Evolutionary conservation across 2,329 filamentous ascomycete genomes (phyloP).

Genomic region (Cordyceps javanica): DNA sequence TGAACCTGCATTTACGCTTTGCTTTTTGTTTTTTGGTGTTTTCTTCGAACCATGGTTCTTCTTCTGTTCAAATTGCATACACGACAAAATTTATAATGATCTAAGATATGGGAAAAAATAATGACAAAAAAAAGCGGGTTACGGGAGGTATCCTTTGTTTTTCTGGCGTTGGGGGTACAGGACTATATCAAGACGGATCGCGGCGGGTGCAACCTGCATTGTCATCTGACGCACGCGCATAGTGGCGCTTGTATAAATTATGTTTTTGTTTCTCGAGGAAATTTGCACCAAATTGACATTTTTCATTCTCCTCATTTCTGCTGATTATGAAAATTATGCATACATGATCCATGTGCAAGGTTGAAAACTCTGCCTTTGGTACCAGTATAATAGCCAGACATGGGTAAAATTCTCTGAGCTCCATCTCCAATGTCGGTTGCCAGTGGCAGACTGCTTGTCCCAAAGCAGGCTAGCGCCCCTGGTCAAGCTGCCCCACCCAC

Average conservation of each 20-base stretch:
- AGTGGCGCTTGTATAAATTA: neutral
- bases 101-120: neutral
- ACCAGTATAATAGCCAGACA: neutral
- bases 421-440: neutral
- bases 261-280: neutral
- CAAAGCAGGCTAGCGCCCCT: conserved; percentile 8
- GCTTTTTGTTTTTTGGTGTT: neutral
- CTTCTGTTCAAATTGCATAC: neutral
- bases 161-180: conserved; percentile 3
- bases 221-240: neutral
- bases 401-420: neutral
- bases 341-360: too few relatives aligned
- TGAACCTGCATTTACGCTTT: neutral
- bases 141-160: neutral
- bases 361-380: neutral
- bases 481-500: neutral
- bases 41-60: too few relatives aligned
- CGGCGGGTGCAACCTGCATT: neutral
- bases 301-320: neutral
- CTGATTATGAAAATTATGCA: neutral
- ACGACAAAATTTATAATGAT: neutral
- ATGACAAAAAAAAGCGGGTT: conserved; percentile 6
- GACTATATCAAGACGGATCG: neutral
- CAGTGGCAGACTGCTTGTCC: conserved; percentile 8
- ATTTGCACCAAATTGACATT: neutral